These are phyloP conservation scores for Penicillium sumatraense DNA, from an alignment of 2,329 filamentous ascomycete species.

Conservation along the genomic window DNA sequence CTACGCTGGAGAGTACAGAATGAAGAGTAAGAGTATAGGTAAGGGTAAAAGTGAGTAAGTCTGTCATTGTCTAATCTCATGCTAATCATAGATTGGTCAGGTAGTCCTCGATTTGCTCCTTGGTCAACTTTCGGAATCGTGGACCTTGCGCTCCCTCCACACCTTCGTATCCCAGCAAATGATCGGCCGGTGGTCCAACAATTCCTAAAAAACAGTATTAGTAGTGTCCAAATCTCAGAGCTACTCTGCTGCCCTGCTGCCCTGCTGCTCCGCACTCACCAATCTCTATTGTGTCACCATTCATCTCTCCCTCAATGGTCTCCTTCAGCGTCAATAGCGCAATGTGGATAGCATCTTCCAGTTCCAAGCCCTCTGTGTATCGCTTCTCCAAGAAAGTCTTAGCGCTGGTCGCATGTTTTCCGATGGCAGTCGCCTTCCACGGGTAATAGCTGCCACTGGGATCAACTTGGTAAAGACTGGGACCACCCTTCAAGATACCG, in stretches of 20 bases:
- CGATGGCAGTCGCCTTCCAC: slow-evolving; percentile 99
- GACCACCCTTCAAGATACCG: slow-evolving; percentile 91
- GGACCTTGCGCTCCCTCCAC: slow-evolving; percentile 49
- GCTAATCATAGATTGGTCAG: slow-evolving; percentile 82
- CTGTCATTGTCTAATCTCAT: no score
- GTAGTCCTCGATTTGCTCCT: slow-evolving; percentile 99
- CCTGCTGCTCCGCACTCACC: slow-evolving; percentile 71
- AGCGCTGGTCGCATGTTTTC: slow-evolving; percentile 96
- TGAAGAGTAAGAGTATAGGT: no score
- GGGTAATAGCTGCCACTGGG: slow-evolving; percentile 99
- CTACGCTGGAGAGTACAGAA: no score
- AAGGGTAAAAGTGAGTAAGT: no score
- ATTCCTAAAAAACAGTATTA: slow-evolving; percentile 67
- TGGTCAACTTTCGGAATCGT: slow-evolving; percentile 70
- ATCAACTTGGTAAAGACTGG: slow-evolving; percentile 98
- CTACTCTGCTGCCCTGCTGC: no score
- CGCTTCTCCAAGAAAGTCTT: slow-evolving; percentile 99
- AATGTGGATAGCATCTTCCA: slow-evolving; percentile 98
- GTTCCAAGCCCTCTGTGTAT: slow-evolving; percentile 94
- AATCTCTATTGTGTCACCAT: slow-evolving; percentile 97
- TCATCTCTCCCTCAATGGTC: slow-evolving; percentile 99
- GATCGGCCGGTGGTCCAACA: slow-evolving; percentile 90
- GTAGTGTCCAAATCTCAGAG: no score
- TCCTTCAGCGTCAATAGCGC: slow-evolving; percentile 96
- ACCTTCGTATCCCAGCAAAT: slow-evolving; percentile 79